These are phyloP conservation scores for Aspergillus puulaauensis DNA, from an alignment of 2,329 filamentous ascomycete genomes.

Conservation along the genomic window DNA sequence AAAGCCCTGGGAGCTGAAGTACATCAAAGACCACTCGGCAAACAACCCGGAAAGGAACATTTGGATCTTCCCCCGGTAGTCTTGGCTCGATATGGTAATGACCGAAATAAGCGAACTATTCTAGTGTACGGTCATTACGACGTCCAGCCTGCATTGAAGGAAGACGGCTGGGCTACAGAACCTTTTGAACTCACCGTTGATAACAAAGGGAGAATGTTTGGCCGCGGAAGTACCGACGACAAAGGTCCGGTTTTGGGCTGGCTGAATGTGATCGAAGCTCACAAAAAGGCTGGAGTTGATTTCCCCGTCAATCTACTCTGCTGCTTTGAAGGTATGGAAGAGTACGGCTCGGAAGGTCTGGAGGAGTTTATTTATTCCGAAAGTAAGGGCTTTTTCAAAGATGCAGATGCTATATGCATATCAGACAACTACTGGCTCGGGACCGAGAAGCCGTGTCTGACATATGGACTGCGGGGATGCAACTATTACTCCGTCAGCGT, in stretches of 20 bases:
- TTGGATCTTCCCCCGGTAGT: constrained; percentile 91
- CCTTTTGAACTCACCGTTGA: constrained; percentile 87
- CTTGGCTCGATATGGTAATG: constrained; percentile 86
- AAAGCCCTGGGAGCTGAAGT: constrained; percentile 81
- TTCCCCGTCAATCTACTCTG: constrained; percentile 97
- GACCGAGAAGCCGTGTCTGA: constrained; percentile 96
- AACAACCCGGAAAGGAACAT: constrained; percentile 86
- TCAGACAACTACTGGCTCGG: constrained; percentile 99
- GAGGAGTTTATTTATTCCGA: constrained; percentile 92
- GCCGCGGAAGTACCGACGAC: constrained; percentile 92
- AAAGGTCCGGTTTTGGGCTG: constrained; percentile 97
- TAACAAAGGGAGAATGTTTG: constrained; percentile 92
- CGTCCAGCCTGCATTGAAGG: constrained; percentile 89
- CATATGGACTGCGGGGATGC: constrained; percentile 93
- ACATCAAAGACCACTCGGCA: constrained; percentile 81
- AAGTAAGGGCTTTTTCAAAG: constrained; percentile 91
- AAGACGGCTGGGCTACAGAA: constrained; percentile 93
- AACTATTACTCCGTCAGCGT: constrained; percentile 96
- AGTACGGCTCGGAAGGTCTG: constrained; percentile 94
- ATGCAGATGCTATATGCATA: constrained; percentile 94
- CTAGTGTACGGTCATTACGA: constrained; percentile 99
- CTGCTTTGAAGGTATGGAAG: constrained; percentile 99
- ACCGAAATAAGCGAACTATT: constrained; percentile 90
- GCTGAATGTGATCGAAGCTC: constrained; percentile 96
- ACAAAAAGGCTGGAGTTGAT: constrained; percentile 90